Evolutionary conservation across 2,329 filamentous ascomycete species (phyloP).

Genomic region (Neopestalotiopsis rosae): DNA sequence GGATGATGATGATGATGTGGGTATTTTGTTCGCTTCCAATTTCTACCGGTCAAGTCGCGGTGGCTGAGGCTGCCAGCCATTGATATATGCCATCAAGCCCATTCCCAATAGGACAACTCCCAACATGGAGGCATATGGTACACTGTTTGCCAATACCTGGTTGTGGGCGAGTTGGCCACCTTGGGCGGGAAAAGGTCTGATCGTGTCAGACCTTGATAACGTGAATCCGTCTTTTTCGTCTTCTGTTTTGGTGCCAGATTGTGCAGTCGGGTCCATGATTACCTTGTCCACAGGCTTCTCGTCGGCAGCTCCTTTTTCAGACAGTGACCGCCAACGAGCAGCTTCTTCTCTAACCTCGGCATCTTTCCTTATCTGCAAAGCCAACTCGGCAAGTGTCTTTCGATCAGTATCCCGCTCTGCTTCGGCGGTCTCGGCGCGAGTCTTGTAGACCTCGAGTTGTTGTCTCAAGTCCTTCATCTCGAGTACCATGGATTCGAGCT

Average conservation of each 20-base stretch:
- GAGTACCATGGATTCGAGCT: constrained; percentile 75
- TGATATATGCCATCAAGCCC: constrained; percentile 85
- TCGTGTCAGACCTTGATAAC: constrained; percentile 54
- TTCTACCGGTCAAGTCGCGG: constrained; percentile 39
- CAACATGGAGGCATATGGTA: constrained; percentile 82
- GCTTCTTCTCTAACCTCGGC: constrained; percentile 57
- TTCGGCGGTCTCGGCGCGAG: constrained; percentile 81
- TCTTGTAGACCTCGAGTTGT: constrained; percentile 79
- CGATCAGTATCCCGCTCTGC: constrained; percentile 74
- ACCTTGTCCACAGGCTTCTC: constrained; percentile 25
- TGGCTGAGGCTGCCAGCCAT: constrained; percentile 71
- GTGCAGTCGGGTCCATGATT: constrained; percentile 20
- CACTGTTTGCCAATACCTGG: constrained; percentile 56
- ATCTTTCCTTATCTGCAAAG: constrained; percentile 77
- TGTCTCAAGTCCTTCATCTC: constrained; percentile 84
- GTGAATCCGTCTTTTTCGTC: constrained; percentile 46
- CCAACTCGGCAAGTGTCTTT: constrained; percentile 84
- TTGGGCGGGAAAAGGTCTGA: constrained; percentile 49
- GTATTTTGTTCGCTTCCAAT: not conserved
- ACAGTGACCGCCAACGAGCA: constrained; percentile 46
- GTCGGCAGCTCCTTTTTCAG: constrained; percentile 28
- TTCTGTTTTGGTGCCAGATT: constrained; percentile 30
- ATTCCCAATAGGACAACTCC: constrained; percentile 83
- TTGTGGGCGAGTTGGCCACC: constrained; percentile 48
- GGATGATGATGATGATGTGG: constrained; percentile 3